Conservation (phyloP, 1,139 yeast genomes). For the Yamadazyma triangularis region DNA sequence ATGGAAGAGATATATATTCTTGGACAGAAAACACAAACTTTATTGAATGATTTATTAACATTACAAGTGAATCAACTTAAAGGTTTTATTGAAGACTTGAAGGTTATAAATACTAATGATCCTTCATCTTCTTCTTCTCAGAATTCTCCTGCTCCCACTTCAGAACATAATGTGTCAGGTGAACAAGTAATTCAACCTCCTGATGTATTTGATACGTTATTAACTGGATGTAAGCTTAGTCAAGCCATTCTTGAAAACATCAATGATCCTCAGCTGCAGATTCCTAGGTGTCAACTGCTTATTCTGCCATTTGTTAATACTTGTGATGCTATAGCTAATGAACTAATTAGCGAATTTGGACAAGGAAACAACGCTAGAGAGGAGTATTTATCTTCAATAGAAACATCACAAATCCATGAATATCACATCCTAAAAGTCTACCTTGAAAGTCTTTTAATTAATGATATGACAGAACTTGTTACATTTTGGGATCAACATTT, state of each 20-base stretch:
- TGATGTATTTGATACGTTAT: slow-evolving; percentile 34
- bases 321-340: slow-evolving; percentile 19
- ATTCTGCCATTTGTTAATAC: slow-evolving; percentile 15
- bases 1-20: slow-evolving; percentile 3
- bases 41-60: slow-evolving; percentile 15
- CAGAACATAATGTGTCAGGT: slow-evolving; percentile 14
- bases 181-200: slow-evolving; percentile 33
- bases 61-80: slow-evolving; percentile 23
- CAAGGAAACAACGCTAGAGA: slow-evolving; percentile 16
- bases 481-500: slow-evolving; percentile 19
- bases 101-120: slow-evolving; percentile 6
- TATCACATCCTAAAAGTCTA: slow-evolving; percentile 18
- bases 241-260: slow-evolving; percentile 28
- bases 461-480: slow-evolving; percentile 15
- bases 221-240: slow-evolving; percentile 25
- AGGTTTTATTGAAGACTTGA: slow-evolving; percentile 24
- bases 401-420: slow-evolving; percentile 21
- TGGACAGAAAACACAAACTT: slow-evolving; percentile 15
- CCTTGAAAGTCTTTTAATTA: slow-evolving; percentile 17
- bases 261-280: slow-evolving; percentile 4
- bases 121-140: slow-evolving; percentile 1
- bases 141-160: not conserved
- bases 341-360: slow-evolving; percentile 20
- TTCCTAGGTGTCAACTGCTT: slow-evolving; percentile 7
- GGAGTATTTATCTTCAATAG: slow-evolving; percentile 23